phyloP scores from a whole-genome alignment of 345 rosid species.

The Clausena lansium region DNA sequence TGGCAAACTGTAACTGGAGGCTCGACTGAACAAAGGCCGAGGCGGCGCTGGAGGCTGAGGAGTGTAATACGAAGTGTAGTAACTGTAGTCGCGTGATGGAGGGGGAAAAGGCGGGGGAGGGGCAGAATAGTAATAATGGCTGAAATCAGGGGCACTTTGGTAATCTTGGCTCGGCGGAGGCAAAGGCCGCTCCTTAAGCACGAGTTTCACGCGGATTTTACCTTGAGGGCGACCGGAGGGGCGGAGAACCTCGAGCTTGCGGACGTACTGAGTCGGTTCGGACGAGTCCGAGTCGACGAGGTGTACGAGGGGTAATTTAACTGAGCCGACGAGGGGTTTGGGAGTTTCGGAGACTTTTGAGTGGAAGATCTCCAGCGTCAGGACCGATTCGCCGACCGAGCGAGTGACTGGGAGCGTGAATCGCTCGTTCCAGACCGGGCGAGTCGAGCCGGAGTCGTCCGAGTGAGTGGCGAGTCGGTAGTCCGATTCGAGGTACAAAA shows the following conservation, averaged over 20 bases:
- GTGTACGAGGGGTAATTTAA: conserved; percentile 44
- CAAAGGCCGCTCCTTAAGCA: conserved; percentile 34
- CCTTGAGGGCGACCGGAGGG: conserved; percentile 72
- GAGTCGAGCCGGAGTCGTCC: conserved; percentile 41
- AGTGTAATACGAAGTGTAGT: conserved; percentile 39
- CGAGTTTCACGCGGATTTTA: conserved; percentile 47
- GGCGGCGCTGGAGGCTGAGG: conserved; percentile 39
- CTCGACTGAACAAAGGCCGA: conserved; percentile 39
- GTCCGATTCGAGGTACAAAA: conserved; percentile 46
- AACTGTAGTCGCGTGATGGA: conserved; percentile 41
- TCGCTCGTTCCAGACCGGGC: conserved; percentile 60
- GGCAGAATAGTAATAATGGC: conserved; percentile 42
- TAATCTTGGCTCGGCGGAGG: conserved; percentile 34
- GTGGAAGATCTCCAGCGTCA: conserved; percentile 49
- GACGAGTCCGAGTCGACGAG: conserved; percentile 38
- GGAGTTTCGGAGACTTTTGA: conserved; percentile 46
- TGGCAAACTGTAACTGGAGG: conserved; percentile 16
- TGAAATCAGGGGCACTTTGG: conserved; percentile 35
- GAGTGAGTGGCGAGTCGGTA: conserved; percentile 47
- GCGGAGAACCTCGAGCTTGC: conserved; percentile 45
- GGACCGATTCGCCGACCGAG: conserved; percentile 44
- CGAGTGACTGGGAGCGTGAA: conserved; percentile 44
- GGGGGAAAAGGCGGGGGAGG: conserved; percentile 38
- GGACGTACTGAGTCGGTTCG: conserved; percentile 21
- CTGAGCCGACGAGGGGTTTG: conserved; percentile 60